phyloP scores from a whole-genome alignment of 176 grass and related monocot genomes.

The Themeda triandra region DNA sequence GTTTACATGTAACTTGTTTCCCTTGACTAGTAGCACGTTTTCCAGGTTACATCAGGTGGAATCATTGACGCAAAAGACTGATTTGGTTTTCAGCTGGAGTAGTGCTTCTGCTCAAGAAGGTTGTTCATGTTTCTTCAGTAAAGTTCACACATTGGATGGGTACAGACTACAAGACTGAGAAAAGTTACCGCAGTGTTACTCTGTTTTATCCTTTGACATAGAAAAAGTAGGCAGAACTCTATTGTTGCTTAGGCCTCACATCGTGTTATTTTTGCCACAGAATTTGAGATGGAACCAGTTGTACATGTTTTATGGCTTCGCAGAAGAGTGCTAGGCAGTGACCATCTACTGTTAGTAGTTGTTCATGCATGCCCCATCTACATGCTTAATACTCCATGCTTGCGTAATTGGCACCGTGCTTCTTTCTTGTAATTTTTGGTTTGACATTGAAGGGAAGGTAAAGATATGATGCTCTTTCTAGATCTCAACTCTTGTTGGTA shows the following conservation, averaged over 20 bases:
- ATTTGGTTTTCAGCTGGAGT: background rate
- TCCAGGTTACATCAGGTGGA: conserved; percentile 84
- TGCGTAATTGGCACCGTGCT: background rate
- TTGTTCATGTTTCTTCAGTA: background rate
- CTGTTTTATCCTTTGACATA: too few relatives aligned
- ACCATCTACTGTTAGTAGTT: background rate
- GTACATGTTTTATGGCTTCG: background rate
- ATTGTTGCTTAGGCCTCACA: too few relatives aligned
- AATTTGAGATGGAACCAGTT: background rate
- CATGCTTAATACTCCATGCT: background rate
- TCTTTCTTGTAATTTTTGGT: background rate
- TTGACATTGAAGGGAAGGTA: too few relatives aligned
- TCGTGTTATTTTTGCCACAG: too few relatives aligned
- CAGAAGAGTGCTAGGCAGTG: background rate
- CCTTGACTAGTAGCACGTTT: conserved; percentile 72
- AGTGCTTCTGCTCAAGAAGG: conserved; percentile 20
- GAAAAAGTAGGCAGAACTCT: too few relatives aligned
- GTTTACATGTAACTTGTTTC: background rate
- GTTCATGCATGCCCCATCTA: too few relatives aligned
- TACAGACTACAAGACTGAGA: too few relatives aligned
- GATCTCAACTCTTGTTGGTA: too few relatives aligned
- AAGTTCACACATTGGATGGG: too few relatives aligned
- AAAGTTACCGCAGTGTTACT: too few relatives aligned
- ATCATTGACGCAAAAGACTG: conserved; percentile 83
- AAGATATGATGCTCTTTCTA: too few relatives aligned